Evolutionary conservation across 192 early-diverging fungal species (phyloP), one percentile per base, ranked within the genome.

Genomic region (Piromyces sp.): DNA sequence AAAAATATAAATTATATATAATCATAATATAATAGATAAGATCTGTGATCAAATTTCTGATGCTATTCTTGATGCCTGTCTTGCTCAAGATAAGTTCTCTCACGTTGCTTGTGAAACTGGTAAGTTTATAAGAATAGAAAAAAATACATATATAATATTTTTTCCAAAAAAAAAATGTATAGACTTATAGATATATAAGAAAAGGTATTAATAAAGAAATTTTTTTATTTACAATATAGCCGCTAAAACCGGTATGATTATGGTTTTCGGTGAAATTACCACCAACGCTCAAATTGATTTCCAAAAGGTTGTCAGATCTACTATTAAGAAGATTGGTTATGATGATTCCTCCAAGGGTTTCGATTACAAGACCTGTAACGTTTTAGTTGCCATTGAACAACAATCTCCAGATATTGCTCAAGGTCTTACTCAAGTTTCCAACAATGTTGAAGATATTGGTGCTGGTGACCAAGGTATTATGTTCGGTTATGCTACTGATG

Each of bases 361-460:
- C 89, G 97, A 99, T 89, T 98, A 98, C 94, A 98, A 99, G 93
- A 99, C 97, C 86, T 99, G 97, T 91, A 99, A 99, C 88, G 95
- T 99, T 79, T 90, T 99, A 81, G 96, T 99, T 83, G 97, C 96
- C 87, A 98, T 99, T 85, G 97, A 99, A 90, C 96, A 98, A 90
- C 97, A 99, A 90, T 99, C 97, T 82, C 97, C 97, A 84, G 96
- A 99, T 87, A 98, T 99, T 86, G 94, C 95, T 88, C 95, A 96
- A 88, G 97, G 96, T 88, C 92, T 99, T 81, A 94, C 95, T 82
- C 96, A 97, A 91, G 92, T 94, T 88, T 92, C 93, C 83, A 89
- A 93, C 83, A 93, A 93, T 84, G 88, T 99, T 80, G 96, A 97
- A 91, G 92, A 98, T 86, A 97, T 96, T 87, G 97, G 97, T 87